Conservation (phyloP, 305 asterid species). For the Rubia peregrina region DNA sequence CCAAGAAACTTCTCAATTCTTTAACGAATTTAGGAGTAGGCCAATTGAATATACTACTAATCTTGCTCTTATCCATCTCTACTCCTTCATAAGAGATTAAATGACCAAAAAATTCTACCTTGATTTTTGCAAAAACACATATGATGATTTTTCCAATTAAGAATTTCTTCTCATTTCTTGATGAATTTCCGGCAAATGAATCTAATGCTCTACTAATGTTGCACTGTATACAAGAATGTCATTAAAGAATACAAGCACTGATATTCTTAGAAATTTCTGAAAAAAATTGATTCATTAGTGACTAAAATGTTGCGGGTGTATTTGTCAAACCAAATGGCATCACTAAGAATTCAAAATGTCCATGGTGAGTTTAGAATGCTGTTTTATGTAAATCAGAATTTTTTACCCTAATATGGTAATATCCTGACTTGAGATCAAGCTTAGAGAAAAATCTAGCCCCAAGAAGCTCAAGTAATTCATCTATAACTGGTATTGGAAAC, state of each 20-base stretch:
- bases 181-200: neutral
- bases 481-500: neutral
- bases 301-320: neutral
- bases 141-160: neutral
- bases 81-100: neutral
- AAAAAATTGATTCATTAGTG: neutral
- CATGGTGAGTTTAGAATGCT: neutral
- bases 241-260: neutral
- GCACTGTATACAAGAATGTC: neutral
- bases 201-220: neutral
- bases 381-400: neutral
- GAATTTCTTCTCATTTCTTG: neutral
- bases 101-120: neutral
- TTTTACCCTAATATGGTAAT: neutral
- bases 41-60: neutral
- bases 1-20: neutral
- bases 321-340: neutral
- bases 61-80: neutral
- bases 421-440: neutral
- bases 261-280: neutral
- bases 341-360: neutral
- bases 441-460: neutral
- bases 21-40: neutral
- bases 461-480: neutral
- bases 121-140: neutral